phyloP scores from a whole-genome alignment of 352 stramenopile species.

The Pythium plurisporium region DNA sequence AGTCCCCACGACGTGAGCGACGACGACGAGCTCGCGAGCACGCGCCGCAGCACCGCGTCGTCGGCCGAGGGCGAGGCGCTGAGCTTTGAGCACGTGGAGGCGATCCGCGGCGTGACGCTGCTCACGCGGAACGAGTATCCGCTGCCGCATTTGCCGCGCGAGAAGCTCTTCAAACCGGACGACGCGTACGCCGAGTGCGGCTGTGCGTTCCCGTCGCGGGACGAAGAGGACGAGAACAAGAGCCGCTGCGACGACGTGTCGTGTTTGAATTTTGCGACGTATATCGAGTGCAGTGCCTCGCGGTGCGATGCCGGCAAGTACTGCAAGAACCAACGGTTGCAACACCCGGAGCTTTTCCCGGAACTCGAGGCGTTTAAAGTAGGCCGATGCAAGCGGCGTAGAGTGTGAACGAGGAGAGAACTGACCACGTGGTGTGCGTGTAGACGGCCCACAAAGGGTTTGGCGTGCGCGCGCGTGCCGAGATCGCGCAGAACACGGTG shows the following conservation, averaged over 20 bases:
- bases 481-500: conserved; percentile 59
- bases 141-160: conserved; percentile 40
- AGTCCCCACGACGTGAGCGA: neutral
- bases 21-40: neutral
- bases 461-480: conserved; percentile 63
- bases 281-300: conserved; percentile 62
- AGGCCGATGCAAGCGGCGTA: neutral
- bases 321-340: conserved; percentile 75
- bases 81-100: conserved; percentile 58
- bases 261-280: conserved; percentile 87
- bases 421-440: neutral
- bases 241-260: conserved; percentile 77
- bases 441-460: conserved; percentile 82
- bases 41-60: neutral
- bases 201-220: conserved; percentile 34
- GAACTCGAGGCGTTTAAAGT: conserved; percentile 68
- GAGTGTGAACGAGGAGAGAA: neutral
- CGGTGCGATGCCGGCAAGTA: conserved; percentile 40
- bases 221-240: conserved; percentile 30
- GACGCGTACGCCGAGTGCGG: conserved; percentile 49
- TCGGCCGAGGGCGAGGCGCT: conserved; percentile 6
- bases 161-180: conserved; percentile 31
- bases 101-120: conserved; percentile 55
- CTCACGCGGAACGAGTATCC: conserved; percentile 73
- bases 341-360: conserved; percentile 62